Conservation (phyloP, 345 rosid species). For the Xanthoceras sorbifolium region DNA sequence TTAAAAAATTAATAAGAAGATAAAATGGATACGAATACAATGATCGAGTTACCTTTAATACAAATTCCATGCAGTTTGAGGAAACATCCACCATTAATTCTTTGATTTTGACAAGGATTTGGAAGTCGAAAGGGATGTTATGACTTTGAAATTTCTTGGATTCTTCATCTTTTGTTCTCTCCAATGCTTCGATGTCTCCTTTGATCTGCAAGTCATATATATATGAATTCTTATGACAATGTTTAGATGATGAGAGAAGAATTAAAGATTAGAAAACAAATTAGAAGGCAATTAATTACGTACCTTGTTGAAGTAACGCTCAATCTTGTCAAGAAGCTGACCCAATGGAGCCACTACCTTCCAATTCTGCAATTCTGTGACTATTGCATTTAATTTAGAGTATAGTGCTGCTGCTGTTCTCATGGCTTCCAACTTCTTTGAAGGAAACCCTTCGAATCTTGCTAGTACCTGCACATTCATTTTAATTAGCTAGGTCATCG, state of each 20-base stretch:
- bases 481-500: background rate
- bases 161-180: conserved; percentile 83
- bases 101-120: conserved; percentile 63
- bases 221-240: too few species aligned
- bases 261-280: background rate
- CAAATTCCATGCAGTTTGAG: conserved; percentile 83
- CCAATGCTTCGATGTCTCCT: conserved; percentile 74
- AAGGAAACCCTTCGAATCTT: conserved; percentile 86
- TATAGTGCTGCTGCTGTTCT: conserved; percentile 71
- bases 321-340: conserved; percentile 74
- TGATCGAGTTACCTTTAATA: conserved; percentile 56
- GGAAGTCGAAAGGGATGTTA: conserved; percentile 70
- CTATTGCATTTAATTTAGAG: conserved; percentile 52
- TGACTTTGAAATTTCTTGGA: conserved; percentile 72
- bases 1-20: background rate
- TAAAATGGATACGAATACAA: background rate
- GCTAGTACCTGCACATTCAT: conserved; percentile 62
- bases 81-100: conserved; percentile 89
- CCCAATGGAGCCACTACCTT: conserved; percentile 65
- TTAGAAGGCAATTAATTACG: background rate
- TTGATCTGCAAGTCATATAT: conserved; percentile 46
- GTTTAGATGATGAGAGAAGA: background rate
- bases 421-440: conserved; percentile 81
- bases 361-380: conserved; percentile 62
- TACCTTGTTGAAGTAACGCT: conserved; percentile 83